A percentile compares a stretch with the other conserved stretches of the same genome.
Conservation (phyloP, 805 yeast species). For the Starmera pachycereana region DNA sequence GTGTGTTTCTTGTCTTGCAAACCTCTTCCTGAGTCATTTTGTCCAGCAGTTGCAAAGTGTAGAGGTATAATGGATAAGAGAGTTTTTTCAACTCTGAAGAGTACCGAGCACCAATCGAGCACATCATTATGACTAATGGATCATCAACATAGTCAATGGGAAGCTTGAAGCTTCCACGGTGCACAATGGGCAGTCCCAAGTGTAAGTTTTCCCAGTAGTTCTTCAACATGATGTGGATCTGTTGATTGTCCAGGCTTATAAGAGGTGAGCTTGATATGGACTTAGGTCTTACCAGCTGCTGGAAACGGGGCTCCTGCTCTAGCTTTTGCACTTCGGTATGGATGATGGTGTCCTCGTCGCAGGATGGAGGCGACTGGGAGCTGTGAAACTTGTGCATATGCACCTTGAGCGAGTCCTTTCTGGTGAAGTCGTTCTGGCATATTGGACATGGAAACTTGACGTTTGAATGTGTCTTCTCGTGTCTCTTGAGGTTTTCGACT, state of each 20-base stretch:
- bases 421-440: background rate
- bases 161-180: constrained; percentile 2
- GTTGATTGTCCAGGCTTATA: background rate
- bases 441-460: background rate
- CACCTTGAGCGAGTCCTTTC: background rate
- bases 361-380: background rate
- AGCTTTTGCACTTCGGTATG: too few species aligned
- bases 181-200: constrained; percentile 6
- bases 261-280: background rate
- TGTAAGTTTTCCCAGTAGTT: constrained; percentile 6
- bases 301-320: too few species aligned
- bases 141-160: background rate
- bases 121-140: background rate
- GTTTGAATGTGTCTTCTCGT: background rate
- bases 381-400: background rate
- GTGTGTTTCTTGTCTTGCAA: background rate
- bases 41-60: background rate
- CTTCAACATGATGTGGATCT: background rate
- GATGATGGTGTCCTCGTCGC: background rate
- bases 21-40: background rate
- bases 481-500: background rate
- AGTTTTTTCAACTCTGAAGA: background rate
- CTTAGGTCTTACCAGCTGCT: background rate
- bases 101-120: background rate
- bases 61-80: background rate